These are phyloP conservation scores for Pleurotus giganteus DNA, from an alignment of 768 basidiomycete species.

Conservation along the genomic window DNA sequence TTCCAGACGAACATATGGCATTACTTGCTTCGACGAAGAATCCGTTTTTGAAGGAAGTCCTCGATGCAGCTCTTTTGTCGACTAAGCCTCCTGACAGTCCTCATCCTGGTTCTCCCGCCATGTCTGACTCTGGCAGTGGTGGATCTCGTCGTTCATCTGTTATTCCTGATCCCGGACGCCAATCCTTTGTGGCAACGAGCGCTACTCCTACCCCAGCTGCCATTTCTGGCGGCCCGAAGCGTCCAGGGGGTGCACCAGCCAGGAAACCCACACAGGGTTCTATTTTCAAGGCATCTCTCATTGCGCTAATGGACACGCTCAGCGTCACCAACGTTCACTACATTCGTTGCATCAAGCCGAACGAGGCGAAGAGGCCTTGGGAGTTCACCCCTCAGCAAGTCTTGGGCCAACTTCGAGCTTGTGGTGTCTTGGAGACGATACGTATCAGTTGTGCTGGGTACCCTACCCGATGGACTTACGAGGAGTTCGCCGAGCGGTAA, in stretches of 20 bases:
- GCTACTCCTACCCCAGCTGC: slow-evolving; percentile 24
- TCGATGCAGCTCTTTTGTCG: slow-evolving; percentile 84
- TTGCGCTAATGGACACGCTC: slow-evolving; percentile 95
- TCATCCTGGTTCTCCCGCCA: slow-evolving; percentile 70
- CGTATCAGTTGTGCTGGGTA: slow-evolving; percentile 99
- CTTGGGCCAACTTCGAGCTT: slow-evolving; percentile 90
- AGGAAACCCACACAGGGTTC: slow-evolving; percentile 96
- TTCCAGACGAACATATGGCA: slow-evolving; percentile 96
- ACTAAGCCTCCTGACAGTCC: slow-evolving; percentile 65
- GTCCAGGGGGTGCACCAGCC: slow-evolving; percentile 56
- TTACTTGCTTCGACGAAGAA: slow-evolving; percentile 87
- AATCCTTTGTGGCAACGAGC: slow-evolving; percentile 59
- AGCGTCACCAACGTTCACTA: slow-evolving; percentile 98
- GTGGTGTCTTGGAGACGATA: slow-evolving; percentile 98
- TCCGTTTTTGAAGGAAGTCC: slow-evolving; percentile 89
- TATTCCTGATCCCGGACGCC: slow-evolving; percentile 85
- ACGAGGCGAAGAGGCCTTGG: slow-evolving; percentile 96
- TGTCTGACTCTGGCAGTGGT: slow-evolving; percentile 74
- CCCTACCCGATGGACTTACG: slow-evolving; percentile 97
- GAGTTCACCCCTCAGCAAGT: slow-evolving; percentile 96
- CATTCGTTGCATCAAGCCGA: slow-evolving; percentile 99
- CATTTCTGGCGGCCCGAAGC: slow-evolving; percentile 43
- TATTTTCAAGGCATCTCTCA: slow-evolving; percentile 95
- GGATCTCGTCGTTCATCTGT: slow-evolving; percentile 80
- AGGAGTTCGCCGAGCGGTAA: slow-evolving; percentile 96